Conservation (phyloP, 2,329 filamentous ascomycete genomes). For the Claviceps africana region DNA sequence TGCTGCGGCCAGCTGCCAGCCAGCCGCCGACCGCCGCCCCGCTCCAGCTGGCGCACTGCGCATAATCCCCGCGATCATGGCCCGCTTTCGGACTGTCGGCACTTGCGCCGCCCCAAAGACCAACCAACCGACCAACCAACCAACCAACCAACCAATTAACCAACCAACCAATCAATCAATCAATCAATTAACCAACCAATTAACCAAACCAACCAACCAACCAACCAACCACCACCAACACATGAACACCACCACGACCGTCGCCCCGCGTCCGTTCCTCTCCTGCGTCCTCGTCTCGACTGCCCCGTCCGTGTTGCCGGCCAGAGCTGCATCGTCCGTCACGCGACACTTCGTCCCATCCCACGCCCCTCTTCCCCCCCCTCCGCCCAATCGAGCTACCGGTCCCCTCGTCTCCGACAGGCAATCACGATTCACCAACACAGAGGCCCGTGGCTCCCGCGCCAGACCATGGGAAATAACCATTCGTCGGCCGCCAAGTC, state of each 20-base stretch:
- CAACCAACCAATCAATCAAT: no score
- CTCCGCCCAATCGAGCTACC: background rate
- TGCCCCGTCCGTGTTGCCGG: background rate
- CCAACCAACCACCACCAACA: no score
- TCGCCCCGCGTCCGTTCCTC: background rate
- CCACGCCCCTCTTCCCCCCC: background rate
- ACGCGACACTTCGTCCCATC: slow-evolving; percentile 1
- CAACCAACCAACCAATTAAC: no score
- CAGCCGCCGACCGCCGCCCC: no score
- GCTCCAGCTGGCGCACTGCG: no score
- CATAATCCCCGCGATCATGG: background rate
- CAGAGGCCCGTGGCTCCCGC: slow-evolving; percentile 4
- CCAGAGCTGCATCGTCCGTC: slow-evolving; percentile 1
- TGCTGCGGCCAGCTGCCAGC: no score
- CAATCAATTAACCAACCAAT: no score
- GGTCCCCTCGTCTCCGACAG: background rate
- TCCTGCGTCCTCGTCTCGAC: background rate
- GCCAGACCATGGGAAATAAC: slow-evolving; percentile 23
- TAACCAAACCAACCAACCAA: no score
- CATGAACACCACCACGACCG: no score
- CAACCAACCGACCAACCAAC: no score
- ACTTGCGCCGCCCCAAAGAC: background rate
- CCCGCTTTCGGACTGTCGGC: background rate
- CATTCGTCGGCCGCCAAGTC: slow-evolving; percentile 24
- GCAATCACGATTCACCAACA: background rate